A percentile compares a stretch with the other conserved stretches of the same genome.
These are phyloP conservation scores for Dactylella cylindrospora DNA, from an alignment of 2,329 filamentous ascomycete genomes.

Conservation along the genomic window DNA sequence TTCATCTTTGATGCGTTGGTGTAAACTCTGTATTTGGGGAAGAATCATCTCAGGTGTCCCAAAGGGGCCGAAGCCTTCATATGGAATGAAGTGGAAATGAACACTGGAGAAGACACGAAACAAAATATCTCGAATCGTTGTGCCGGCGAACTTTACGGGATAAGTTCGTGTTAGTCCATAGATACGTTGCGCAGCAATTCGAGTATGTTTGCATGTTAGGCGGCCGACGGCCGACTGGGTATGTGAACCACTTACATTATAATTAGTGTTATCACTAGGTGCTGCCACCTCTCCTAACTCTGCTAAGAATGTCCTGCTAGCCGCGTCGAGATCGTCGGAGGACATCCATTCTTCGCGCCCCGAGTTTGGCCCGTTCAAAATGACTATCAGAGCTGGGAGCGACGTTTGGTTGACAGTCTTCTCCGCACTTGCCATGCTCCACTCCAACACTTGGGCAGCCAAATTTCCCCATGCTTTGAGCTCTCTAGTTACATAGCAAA, in stretches of 20 bases:
- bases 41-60: not conserved
- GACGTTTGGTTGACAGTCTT: conserved; percentile 11
- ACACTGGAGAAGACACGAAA: conserved; percentile 8
- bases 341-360: not conserved
- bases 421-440: conserved; percentile 12
- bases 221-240: not conserved
- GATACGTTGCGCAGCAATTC: not conserved
- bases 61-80: not conserved
- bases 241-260: not conserved
- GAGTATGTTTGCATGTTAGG: not conserved
- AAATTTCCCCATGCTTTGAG: not conserved
- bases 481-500: conserved; percentile 2
- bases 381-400: conserved; percentile 16
- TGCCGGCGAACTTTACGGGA: not conserved
- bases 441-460: not conserved
- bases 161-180: not conserved
- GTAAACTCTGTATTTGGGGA: conserved; percentile 1
- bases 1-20: not conserved
- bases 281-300: not conserved
- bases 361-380: not conserved
- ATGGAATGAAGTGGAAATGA: conserved; percentile 12
- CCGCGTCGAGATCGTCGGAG: not conserved
- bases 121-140: not conserved
- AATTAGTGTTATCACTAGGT: not conserved
- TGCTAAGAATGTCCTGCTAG: not conserved